Base-by-base conservation (phyloP, 345 rosid genomes). In the Acer campestre region DNA sequence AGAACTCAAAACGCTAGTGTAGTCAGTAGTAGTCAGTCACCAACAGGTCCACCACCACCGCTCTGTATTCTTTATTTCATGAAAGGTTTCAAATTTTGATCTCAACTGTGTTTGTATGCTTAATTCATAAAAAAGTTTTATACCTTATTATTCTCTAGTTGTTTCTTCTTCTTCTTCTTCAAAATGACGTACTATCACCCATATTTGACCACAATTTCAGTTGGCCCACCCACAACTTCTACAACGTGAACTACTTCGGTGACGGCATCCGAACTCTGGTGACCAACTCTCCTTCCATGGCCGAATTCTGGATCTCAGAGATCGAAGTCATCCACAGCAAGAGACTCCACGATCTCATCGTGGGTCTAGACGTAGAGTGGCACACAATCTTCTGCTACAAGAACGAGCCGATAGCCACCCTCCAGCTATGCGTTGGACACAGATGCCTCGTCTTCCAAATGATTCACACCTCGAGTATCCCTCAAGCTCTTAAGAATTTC, bases 401-500 rank as follows among this genome's bases (percentile, higher is more conserved):
- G 31, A 6, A 8, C 67, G 76, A 83, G 16, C 87, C 83, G 44
- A 38, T 81, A 3, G 89, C 91, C 49, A 79, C 74, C 42, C 68
- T 88, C 69, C 91, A 81, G 63, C 85, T 88, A 67, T 82, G 85
- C 80, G 46, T 80, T 17, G 79, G 71, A 59, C 64, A 20, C 75
- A 31, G 62, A 55, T 86, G 88, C 78, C 85, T 86, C 42, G 68
- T 88, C 73, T 86, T 78, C 77, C 86, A 88, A 77, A 48, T 86
- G 80, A 20, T 77, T 62, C 79, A 82, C 35, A 67, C 84, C 27
- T 85, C 82, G 1, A 25, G n/a, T 27, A 29, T 84, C 46, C 89
- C 91, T 7, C 68, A 16, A 10, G 14, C 79, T 25, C 84, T 88
- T 0, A 12, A 2, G 18, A 81, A 75, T 16, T 86, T 88, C 70